Base-by-base conservation (phyloP, 2,329 filamentous ascomycete species). In the Xylariaceae sp. region DNA sequence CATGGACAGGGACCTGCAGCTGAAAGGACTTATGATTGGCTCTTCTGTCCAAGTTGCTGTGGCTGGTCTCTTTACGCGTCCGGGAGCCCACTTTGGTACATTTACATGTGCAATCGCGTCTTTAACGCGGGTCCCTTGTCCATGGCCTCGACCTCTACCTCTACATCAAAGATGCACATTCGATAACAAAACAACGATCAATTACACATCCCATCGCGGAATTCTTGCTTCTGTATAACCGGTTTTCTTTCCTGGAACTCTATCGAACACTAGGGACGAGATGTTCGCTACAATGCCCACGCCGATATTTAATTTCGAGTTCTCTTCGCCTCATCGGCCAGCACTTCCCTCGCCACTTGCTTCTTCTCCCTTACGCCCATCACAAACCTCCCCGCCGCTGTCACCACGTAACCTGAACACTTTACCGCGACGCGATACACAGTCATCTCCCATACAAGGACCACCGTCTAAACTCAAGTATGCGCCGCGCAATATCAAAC, bases 361-460 rank as follows among this genome's bases (percentile, higher is more conserved):
- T 2, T 87, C 84, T 2, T 85, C 83, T 2, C 83, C 84, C 11
- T 71, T 85, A 49, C 82, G 82, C 64, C 77, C 79, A n/a, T 76
- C 79, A 4, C 79, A 82, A 9, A 74, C 76, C n/a, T 74, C 75
- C 9, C 71, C 73, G 11, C 75, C 75, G 9, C 72, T 80, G 7
- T 79, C 78, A 1, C 73, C 76, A 16, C 73, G 76, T 60, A 68
- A 81, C 53, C 69, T 71, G 14, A 80, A 81, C 63, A 54, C 71
- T n/a, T 67, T 74, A 17, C 68, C 69, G n/a, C 73, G 74, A 43
- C 76, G 76, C 56, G 74, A 77, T 28, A 73, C 59, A 68, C 71
- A 73, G 45, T 76, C 75, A 4, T 77, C 75, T 4, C 74, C 75
- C 1, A 70, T 73, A 45, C 51, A 60, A 44, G 64, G 62, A 14